Evolutionary conservation across 2,329 filamentous ascomycete genomes (phyloP).

Genomic region (Colletotrichum destructivum): DNA sequence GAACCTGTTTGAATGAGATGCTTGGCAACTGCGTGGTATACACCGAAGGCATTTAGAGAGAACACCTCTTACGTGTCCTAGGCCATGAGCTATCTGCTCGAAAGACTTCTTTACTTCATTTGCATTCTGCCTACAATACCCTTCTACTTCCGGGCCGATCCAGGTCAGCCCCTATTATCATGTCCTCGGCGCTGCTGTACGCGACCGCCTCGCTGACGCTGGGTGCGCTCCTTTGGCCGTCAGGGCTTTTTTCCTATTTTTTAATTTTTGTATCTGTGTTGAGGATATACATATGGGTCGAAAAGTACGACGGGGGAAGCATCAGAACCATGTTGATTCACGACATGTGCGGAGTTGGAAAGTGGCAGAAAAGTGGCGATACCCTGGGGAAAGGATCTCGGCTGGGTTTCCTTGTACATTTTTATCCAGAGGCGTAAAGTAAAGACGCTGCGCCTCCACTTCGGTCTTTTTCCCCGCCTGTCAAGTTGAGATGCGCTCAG

Average conservation of each 20-base stretch:
- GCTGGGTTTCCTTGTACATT: slow-evolving; percentile 38
- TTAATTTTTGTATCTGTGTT: slow-evolving; percentile 41
- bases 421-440: slow-evolving; percentile 25
- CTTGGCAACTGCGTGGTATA: slow-evolving; percentile 34
- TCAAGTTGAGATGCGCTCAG: slow-evolving; percentile 33
- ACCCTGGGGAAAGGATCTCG: slow-evolving; percentile 29
- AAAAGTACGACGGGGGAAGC: slow-evolving; percentile 17
- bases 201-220: neutral
- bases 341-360: slow-evolving; percentile 38
- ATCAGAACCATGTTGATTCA: slow-evolving; percentile 16
- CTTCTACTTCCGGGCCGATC: slow-evolving; percentile 23
- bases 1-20: slow-evolving; percentile 39
- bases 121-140: slow-evolving; percentile 32
- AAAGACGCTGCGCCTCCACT: neutral
- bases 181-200: slow-evolving; percentile 12
- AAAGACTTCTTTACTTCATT: slow-evolving; percentile 37
- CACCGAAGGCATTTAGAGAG: slow-evolving; percentile 35
- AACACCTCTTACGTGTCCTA: slow-evolving; percentile 16
- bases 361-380: slow-evolving; percentile 28
- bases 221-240: neutral
- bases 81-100: slow-evolving; percentile 36
- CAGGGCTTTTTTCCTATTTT: slow-evolving; percentile 30
- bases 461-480: slow-evolving; percentile 30
- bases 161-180: slow-evolving; percentile 20
- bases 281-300: slow-evolving; percentile 33